Evolutionary conservation across 371 early-diverging fungal genomes (phyloP), one percentile per base, ranked within the genome.

Genomic region (Rhizopus sp.): DNA sequence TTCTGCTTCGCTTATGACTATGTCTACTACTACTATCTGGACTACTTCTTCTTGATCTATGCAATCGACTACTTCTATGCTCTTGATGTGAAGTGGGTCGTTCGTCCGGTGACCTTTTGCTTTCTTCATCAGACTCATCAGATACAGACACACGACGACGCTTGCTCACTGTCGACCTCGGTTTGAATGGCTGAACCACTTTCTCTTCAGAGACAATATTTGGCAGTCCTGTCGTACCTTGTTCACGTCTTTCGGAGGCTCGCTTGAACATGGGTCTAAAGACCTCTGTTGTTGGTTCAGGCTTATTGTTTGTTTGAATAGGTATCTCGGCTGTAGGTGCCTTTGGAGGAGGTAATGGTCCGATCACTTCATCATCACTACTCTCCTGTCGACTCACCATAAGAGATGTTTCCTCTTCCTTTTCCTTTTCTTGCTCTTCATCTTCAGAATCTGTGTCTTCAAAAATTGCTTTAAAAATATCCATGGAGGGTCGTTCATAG

Each of bases 381-480:
- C 51, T 23, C 32, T 49, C 47, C 31, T 13, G n/a, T 33, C n/a
- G 29, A 40, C 10, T 23, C 31, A 23, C 45, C 7, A 31, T 16
- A 2, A 23, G 23, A 23, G 23, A 6, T 40, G 9, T 44, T 48
- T 48, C 49, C 47, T 54, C 44, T 41, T 51, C 32, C 29, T 62
- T 31, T 16, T 62, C 72, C 17, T 72, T 72, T 13, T 76, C 73
- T 7, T 77, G 75, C 23, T 76, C 78, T 15, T 83, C 85, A 0
- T 81, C 77, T 53, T 82, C 83, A 10, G 72, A 67, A 33, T 87
- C 86, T 17, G 85, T 82, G 34, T 88, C 81, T 31, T 87, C 91
- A 70, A 93, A 93, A 49, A 93, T 93, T 7, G 90, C 90, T 57
- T 88, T 88, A 56, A 93, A 93, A n/a, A 93, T 84, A 64, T 93